Percentiles rank a stretch among this genome's conserved stretches.
Conservation (phyloP, 148 eudicot species). For the Dysphania ambrosioides region DNA sequence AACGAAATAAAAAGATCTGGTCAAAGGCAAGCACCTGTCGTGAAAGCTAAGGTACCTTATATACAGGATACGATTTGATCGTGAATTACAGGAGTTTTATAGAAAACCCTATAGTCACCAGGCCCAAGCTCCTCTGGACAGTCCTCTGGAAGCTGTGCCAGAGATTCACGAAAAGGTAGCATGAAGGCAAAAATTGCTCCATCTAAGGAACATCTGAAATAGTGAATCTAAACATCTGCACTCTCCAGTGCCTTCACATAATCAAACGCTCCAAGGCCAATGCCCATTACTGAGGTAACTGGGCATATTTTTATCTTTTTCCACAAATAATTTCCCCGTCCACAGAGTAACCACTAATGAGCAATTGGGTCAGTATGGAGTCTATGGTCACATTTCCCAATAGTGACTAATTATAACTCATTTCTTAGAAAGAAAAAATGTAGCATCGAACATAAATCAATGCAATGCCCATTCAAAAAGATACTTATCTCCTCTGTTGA, state of each 20-base stretch:
- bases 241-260: background rate
- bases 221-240: background rate
- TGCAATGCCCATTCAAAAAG: background rate
- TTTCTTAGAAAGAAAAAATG: background rate
- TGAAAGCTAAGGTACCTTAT: background rate
- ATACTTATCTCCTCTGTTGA: background rate
- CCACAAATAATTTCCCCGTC: background rate
- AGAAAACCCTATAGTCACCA: background rate
- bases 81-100: background rate
- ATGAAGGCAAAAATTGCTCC: background rate
- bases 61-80: background rate
- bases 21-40: background rate
- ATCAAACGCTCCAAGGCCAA: background rate
- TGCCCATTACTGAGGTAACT: too few species aligned
- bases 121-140: slow-evolving; percentile 1
- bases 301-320: background rate
- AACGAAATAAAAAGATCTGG: background rate
- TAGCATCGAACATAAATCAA: background rate
- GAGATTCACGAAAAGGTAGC: background rate
- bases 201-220: background rate
- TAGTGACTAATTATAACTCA: background rate
- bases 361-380: background rate
- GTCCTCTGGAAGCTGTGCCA: background rate
- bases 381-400: background rate
- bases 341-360: background rate